Conservation (phyloP, 768 basidiomycete genomes). For the Russula olivacea region DNA sequence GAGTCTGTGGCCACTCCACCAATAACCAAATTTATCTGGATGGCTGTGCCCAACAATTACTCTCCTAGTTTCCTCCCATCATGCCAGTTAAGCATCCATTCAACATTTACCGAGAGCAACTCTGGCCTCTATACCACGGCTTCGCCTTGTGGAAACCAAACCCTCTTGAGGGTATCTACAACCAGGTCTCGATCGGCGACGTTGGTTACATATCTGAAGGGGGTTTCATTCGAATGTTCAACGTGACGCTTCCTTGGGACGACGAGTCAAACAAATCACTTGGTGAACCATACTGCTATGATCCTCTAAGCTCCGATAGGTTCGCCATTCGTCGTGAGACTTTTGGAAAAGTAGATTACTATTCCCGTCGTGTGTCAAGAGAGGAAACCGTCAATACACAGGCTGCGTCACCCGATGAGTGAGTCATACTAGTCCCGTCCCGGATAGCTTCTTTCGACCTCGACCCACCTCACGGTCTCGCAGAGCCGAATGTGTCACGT, state of each 20-base stretch:
- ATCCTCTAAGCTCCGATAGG: neutral
- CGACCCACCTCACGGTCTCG: no score
- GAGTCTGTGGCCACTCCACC: no score
- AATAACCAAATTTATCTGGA: no score
- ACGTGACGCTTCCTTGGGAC: neutral
- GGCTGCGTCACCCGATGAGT: neutral
- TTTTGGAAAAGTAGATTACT: neutral
- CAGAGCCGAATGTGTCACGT: no score
- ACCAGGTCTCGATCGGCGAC: conserved; percentile 10
- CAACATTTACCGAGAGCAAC: conserved; percentile 15
- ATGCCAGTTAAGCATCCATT: neutral
- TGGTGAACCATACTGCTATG: neutral
- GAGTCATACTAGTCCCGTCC: neutral
- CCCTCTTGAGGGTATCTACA: no score
- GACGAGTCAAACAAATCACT: neutral
- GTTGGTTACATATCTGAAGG: conserved; percentile 24
- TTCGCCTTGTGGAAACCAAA: neutral
- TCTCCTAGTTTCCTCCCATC: neutral
- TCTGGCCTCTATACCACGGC: conserved; percentile 10
- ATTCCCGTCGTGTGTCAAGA: neutral
- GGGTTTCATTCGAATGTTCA: conserved; percentile 20
- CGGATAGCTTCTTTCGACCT: neutral
- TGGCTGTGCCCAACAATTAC: no score
- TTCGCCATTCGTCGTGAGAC: neutral
- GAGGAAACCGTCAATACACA: neutral